Evolutionary conservation across 345 rosid species (phyloP).

Genomic region (Salix brachista): DNA sequence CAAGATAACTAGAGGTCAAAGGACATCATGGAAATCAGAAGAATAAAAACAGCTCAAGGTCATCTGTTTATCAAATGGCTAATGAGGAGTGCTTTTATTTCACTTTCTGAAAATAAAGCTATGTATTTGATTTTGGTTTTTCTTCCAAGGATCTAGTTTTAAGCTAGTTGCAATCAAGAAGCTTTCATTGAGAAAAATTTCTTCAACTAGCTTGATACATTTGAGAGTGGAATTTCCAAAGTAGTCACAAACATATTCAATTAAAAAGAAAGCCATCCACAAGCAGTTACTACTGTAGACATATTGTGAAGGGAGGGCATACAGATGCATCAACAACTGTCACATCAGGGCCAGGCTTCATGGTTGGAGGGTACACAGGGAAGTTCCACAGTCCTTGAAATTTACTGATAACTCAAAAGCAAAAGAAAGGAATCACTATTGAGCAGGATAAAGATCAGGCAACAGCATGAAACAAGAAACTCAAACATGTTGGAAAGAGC

Average conservation of each 20-base stretch:
- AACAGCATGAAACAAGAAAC: conserved; percentile 2
- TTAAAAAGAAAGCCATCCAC: background rate
- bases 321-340: conserved; percentile 32
- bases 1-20: background rate
- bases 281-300: conserved; percentile 18
- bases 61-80: background rate
- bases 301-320: conserved; percentile 19
- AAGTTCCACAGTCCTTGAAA: conserved; percentile 63
- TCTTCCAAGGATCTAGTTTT: background rate
- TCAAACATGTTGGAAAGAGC: conserved; percentile 6
- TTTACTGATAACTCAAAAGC: conserved; percentile 31
- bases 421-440: conserved; percentile 1
- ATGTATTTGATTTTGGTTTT: background rate
- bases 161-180: background rate
- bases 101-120: background rate
- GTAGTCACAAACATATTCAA: background rate
- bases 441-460: conserved; percentile 12
- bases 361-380: conserved; percentile 35
- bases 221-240: background rate
- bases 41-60: background rate
- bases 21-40: background rate
- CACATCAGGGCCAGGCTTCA: conserved; percentile 37
- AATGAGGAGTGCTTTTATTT: background rate
- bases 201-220: background rate
- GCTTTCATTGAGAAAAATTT: background rate